Conservation (phyloP, 768 basidiomycete genomes). For the Mycena crocata region DNA sequence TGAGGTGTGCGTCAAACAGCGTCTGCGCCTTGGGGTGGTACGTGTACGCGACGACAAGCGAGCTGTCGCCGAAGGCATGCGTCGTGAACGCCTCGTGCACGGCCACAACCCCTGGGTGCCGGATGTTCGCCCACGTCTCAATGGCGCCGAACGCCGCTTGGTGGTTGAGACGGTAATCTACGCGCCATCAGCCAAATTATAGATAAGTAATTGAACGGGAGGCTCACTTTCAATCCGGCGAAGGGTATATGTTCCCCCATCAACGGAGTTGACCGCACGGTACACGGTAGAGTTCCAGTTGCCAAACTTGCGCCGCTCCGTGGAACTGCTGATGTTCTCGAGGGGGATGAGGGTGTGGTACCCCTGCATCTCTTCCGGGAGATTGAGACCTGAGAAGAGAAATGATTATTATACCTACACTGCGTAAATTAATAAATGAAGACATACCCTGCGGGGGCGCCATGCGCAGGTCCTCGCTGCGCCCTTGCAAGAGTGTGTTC, state of each 20-base stretch:
- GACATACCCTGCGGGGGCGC: constrained; percentile 51
- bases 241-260: constrained; percentile 83
- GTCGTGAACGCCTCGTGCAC: constrained; percentile 96
- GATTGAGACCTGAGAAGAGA: constrained; percentile 59
- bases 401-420: constrained; percentile 45
- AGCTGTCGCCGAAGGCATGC: constrained; percentile 90
- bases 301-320: constrained; percentile 81
- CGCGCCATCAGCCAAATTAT: constrained; percentile 2
- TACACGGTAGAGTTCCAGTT: constrained; percentile 90
- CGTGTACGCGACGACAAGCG: constrained; percentile 91
- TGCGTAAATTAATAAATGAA: background rate
- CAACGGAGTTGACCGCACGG: constrained; percentile 78
- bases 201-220: constrained; percentile 18
- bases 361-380: constrained; percentile 90
- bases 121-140: constrained; percentile 87
- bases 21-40: constrained; percentile 89
- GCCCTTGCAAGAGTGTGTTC: constrained; percentile 57
- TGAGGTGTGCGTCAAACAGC: constrained; percentile 82
- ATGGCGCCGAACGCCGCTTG: constrained; percentile 85
- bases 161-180: constrained; percentile 87
- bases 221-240: constrained; percentile 88
- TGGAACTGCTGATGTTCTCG: constrained; percentile 58
- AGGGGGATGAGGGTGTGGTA: constrained; percentile 91
- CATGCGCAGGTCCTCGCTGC: constrained; percentile 77
- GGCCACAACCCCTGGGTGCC: constrained; percentile 86